Percentiles rank a stretch among this genome's conserved stretches.
Evolutionary conservation across 768 basidiomycete species (phyloP).

Genomic region (Pleurotus cornucopiae): DNA sequence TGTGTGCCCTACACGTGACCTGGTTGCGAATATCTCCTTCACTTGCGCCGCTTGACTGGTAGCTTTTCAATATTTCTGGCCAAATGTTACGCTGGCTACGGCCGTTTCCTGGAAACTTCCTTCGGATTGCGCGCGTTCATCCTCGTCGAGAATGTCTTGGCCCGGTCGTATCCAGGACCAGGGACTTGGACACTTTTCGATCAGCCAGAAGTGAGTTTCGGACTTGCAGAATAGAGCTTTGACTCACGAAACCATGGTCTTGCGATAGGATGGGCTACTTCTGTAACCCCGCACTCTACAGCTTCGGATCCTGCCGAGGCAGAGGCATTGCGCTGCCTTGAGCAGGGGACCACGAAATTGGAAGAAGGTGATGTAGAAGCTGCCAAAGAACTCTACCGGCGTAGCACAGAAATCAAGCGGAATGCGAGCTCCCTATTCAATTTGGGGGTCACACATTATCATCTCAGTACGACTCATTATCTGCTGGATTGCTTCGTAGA

Average conservation of each 20-base stretch:
- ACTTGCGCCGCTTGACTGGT: neutral
- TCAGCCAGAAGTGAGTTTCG: constrained; percentile 25
- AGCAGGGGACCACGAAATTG: constrained; percentile 78
- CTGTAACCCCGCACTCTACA: constrained; percentile 77
- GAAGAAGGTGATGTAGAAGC: constrained; percentile 83
- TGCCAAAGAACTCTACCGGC: constrained; percentile 72
- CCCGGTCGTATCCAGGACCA: constrained; percentile 13
- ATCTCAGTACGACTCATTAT: constrained; percentile 60
- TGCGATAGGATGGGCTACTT: constrained; percentile 70
- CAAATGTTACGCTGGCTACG: constrained; percentile 3
- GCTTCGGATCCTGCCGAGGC: constrained; percentile 77
- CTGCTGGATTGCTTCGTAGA: constrained; percentile 7
- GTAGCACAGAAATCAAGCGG: constrained; percentile 76
- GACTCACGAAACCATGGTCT: constrained; percentile 4
- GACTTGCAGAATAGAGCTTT: constrained; percentile 3
- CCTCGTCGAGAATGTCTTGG: neutral
- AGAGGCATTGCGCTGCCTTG: constrained; percentile 75
- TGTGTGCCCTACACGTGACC: neutral
- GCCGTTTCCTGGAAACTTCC: constrained; percentile 6
- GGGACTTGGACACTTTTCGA: constrained; percentile 15
- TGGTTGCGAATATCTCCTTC: neutral
- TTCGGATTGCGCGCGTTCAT: neutral
- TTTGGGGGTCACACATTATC: constrained; percentile 85
- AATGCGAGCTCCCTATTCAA: constrained; percentile 84
- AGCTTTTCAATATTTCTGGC: neutral